Base-by-base conservation (phyloP, 2,329 filamentous ascomycete genomes). In the Colletotrichum costaricense region DNA sequence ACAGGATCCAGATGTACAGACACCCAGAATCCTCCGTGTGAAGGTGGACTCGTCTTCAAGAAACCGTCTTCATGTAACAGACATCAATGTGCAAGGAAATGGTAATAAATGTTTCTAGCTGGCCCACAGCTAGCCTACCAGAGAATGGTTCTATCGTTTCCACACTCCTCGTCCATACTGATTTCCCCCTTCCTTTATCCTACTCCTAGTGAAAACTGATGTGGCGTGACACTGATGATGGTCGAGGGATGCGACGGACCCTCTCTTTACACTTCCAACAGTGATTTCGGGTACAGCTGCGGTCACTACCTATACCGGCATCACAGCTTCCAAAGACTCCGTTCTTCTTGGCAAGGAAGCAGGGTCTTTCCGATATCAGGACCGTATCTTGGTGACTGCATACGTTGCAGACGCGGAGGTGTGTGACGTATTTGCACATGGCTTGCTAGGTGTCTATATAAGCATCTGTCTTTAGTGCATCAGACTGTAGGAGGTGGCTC, bases 391-490 rank as follows among this genome's bases (percentile, higher is more conserved):
- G 78, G 57, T 75, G 75, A 58, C 77, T 77, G 75, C 82, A 84
- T 52, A 78, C 57, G 66, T 78, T 79, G 77, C 82, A 84, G 65
- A 78, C 76, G 59, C 81, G 79, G 56, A 82, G 75, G 75, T 84
- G 80, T 38, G 77, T 82, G 71, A 79, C 78, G 77, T 81, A 83
- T 76, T 79, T 82, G 77, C 82, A 84, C 83, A 83, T 84, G 30
- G 69, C 55, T 72, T 28, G 52, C 38, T 62, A 42, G 16, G 16
- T 68, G n/a, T 12, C 8, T 9, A 12, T 38, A 22, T 68, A 12
- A 73, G 59, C n/a, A 6, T 2, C 1, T 30, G 6, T 6, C 8
- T 2, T 2, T 30, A 28, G 8, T 14, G 19, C 6, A 14, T 49
- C 42, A 49, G 7, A 22, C 11, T n/a, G 7, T 8, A 2, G 11